Percentiles rank a stretch among this genome's conserved stretches.
Evolutionary conservation across 106 monocot genomes (phyloP).

Genomic region (Allium fistulosum): DNA sequence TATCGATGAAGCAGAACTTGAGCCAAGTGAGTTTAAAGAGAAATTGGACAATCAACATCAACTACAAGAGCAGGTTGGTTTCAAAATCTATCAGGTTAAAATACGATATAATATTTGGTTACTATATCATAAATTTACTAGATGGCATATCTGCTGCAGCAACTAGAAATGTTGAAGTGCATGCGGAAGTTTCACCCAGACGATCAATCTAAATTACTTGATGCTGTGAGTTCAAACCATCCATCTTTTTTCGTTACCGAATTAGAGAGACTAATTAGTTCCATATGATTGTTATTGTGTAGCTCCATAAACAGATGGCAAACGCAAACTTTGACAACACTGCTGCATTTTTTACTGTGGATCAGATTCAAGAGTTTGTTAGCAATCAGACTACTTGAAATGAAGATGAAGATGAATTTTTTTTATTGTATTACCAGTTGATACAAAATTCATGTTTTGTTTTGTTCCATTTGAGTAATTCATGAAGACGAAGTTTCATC

Average conservation of each 20-base stretch:
- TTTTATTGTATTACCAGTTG: too few relatives aligned
- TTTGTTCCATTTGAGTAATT: too few relatives aligned
- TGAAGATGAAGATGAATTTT: too few relatives aligned
- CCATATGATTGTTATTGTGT: slow-evolving; percentile 12
- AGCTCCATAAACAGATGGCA: slow-evolving; percentile 60
- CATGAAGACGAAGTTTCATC: too few relatives aligned
- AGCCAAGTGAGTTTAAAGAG: slow-evolving; percentile 35
- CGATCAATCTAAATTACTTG: slow-evolving; percentile 61
- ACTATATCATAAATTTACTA: neutral
- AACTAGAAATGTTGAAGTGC: slow-evolving; percentile 78
- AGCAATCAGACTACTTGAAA: neutral
- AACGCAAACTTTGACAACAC: slow-evolving; percentile 33
- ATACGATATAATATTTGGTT: neutral
- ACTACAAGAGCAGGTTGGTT: slow-evolving; percentile 44
- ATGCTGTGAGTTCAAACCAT: slow-evolving; percentile 26
- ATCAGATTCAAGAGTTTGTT: slow-evolving; percentile 56
- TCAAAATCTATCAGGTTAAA: neutral
- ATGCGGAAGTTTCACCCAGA: slow-evolving; percentile 71
- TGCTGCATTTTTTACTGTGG: slow-evolving; percentile 26
- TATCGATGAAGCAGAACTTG: slow-evolving; percentile 64
- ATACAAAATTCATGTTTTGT: too few relatives aligned
- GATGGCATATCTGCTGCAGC: slow-evolving; percentile 29
- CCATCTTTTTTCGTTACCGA: neutral
- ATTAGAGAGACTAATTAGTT: neutral
- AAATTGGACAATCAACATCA: slow-evolving; percentile 37